Percentiles rank a stretch among this genome's conserved stretches.
Conservation (phyloP, 2,329 filamentous ascomycete species). For the Claviceps spartinae region DNA sequence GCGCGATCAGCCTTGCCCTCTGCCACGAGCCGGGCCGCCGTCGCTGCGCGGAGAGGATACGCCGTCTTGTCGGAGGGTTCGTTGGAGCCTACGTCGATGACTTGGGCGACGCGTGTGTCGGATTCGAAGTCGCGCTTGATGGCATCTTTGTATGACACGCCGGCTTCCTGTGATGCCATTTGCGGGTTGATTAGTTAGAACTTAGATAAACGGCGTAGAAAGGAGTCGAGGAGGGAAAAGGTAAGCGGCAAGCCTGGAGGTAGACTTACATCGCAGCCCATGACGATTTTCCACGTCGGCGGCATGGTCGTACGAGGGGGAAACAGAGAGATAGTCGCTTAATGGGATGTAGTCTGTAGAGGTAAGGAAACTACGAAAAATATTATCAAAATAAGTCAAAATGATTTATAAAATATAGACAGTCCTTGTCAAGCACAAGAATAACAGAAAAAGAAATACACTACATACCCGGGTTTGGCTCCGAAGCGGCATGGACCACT, state of each 20-base stretch:
- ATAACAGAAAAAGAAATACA: background rate
- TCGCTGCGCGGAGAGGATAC: conserved; percentile 67
- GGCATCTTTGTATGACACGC: conserved; percentile 63
- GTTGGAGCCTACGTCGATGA: conserved; percentile 64
- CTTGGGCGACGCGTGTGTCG: conserved; percentile 50
- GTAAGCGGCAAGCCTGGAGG: background rate
- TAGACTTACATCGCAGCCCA: conserved; percentile 41
- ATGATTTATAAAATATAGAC: background rate
- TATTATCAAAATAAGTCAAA: background rate
- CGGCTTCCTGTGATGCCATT: conserved; percentile 42
- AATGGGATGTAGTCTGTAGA: background rate
- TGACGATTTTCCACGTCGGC: conserved; percentile 37
- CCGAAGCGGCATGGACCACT: background rate
- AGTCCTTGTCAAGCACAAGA: background rate
- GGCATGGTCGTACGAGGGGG: conserved; percentile 20
- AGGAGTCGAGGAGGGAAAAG: background rate
- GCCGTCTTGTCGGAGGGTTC: conserved; percentile 58
- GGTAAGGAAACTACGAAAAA: background rate
- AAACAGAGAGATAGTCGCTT: background rate
- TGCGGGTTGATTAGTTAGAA: background rate
- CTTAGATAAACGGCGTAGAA: background rate
- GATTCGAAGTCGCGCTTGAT: conserved; percentile 60
- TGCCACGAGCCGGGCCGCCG: conserved; percentile 50
- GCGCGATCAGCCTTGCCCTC: conserved; percentile 60
- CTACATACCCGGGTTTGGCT: background rate